These are phyloP conservation scores for Penicillium sp. DNA, from an alignment of 2,329 filamentous ascomycete species.

Conservation along the genomic window DNA sequence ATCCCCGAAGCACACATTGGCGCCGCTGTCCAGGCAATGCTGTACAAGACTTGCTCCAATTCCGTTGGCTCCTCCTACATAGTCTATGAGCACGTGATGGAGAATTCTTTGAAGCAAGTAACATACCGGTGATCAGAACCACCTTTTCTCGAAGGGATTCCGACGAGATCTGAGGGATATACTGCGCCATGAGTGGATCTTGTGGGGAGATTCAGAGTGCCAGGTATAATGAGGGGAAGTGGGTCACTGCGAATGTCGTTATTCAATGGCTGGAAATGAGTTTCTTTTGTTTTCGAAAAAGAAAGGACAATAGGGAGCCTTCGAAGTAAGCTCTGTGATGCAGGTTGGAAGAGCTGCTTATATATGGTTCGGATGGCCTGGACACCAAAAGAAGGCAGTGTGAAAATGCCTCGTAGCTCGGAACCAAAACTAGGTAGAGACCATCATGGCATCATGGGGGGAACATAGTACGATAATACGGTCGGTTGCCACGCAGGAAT, in stretches of 20 bases:
- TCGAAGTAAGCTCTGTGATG: background rate
- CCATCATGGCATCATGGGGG: background rate
- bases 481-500: background rate
- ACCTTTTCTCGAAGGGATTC: constrained; percentile 19
- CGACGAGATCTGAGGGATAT: constrained; percentile 15
- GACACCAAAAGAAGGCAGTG: background rate
- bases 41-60: constrained; percentile 45
- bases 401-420: constrained; percentile 4
- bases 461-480: background rate
- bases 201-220: background rate
- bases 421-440: background rate
- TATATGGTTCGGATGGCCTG: constrained; percentile 8
- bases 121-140: constrained; percentile 21
- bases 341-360: background rate
- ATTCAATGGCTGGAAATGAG: too few relatives aligned
- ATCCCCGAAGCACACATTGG: constrained; percentile 48
- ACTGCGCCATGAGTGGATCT: constrained; percentile 19
- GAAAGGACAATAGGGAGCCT: too few relatives aligned
- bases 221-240: background rate
- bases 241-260: background rate
- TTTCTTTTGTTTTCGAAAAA: too few relatives aligned
- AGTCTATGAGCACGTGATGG: background rate
- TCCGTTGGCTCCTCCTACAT: constrained; percentile 44
- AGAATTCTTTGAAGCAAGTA: background rate
- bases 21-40: constrained; percentile 39